phyloP scores from a whole-genome alignment of 2,329 filamentous ascomycete genomes.

The Fusarium redolens region DNA sequence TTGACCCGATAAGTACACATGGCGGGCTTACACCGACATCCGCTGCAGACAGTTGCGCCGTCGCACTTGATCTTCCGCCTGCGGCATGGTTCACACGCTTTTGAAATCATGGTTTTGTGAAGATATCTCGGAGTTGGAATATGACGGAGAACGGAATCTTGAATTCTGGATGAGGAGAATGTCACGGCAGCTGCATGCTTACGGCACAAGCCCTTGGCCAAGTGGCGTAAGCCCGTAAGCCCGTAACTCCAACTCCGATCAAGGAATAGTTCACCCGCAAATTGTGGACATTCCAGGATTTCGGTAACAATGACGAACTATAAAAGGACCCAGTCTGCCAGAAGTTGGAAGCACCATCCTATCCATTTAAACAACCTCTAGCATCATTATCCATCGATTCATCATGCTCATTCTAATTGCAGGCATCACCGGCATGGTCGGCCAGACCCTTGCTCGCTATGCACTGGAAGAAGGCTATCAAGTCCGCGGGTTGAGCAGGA shows the following conservation, averaged over 20 bases:
- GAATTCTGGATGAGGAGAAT: neutral
- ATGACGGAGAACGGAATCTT: accelerated
- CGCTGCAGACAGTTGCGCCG: neutral
- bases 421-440: slow-evolving; percentile 14
- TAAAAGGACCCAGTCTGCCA: accelerated
- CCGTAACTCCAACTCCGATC: neutral
- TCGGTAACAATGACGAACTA: neutral
- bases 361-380: accelerated
- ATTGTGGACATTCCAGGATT: neutral
- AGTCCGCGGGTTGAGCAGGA: slow-evolving; percentile 3
- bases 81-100: neutral
- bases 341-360: accelerated
- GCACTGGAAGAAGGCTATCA: neutral
- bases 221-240: neutral
- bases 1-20: neutral
- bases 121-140: neutral
- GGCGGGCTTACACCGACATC: accelerated
- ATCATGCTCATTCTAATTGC: slow-evolving; percentile 4
- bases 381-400: accelerated
- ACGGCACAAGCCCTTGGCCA: neutral
- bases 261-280: neutral
- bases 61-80: neutral
- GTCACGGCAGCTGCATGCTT: neutral
- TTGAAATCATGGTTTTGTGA: neutral
- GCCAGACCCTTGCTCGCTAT: neutral